Base-by-base conservation (phyloP, 768 basidiomycete species). In the Floccularia luteovirens region DNA sequence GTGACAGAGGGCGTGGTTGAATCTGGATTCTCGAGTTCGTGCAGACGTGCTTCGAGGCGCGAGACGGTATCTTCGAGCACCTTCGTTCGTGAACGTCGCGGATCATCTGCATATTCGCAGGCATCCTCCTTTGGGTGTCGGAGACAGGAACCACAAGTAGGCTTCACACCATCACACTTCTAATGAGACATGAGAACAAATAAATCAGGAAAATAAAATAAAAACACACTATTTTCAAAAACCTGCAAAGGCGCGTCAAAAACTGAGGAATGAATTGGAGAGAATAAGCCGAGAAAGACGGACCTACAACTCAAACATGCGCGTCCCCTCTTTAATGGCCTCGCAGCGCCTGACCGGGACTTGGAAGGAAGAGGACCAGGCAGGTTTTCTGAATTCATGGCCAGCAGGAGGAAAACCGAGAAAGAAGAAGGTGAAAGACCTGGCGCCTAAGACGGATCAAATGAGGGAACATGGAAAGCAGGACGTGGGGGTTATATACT, bases 31-130 rank as follows among this genome's bases (percentile, higher is more conserved):
- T 79, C 76, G 21, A 77, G 57, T 44, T 79, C 77, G 35, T 63
- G 62, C 5, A 85, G 60, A 27, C 80, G 69, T 28, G 74, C 67
- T 54, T 73, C 72, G 24, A 84, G 59, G 22, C 72, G 63, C 1
- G 67, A 60, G 17, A 83, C 62, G 1, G 76, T 70, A 25, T 80
- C 78, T 52, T 82, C 79, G 14, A 85, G 57, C 3, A 67, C 62
- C 49, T 79, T 68, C 2, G 75, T 82, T 40, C 72, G 63, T 14
- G 82, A 76, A 43, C 77, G 71, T 31, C 71, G 71, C 23, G 69
- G 70, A 4, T 75, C 77, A 49, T 84, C 82, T 4, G 75, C 66
- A 55, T 83, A 86, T 58, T 85, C 82, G 55, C 83, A 86, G 22
- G 78, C 78, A 39, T 80, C 80, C 20, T 67, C 67, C 43, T 79